Evolutionary conservation across 1,284 basidiomycete genomes (phyloP), one percentile per base, ranked within the genome.

Genomic region (Meira miltonrushii): DNA sequence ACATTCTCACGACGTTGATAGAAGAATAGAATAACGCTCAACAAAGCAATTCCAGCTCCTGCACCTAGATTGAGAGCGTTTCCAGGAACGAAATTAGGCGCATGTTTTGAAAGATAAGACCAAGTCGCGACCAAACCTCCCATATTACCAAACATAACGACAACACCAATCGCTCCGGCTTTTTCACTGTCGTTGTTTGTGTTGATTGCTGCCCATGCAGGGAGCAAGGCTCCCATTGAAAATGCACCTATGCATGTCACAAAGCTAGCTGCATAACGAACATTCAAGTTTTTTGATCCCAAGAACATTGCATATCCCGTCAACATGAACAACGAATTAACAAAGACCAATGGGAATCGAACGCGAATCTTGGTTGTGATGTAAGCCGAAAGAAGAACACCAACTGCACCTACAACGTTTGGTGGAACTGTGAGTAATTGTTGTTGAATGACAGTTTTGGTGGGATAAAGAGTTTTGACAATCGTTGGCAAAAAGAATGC

Each of bases 401-500:
- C 66, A 17, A 70, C 47, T 1, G 72, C 78, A 1, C 78, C 78
- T 8, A 69, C 71, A 9, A 79, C 58, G 55, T 77, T 75, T 5
- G 76, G 75, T 1, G 78, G 79, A 0, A 79, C 78, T 2, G 77
- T 79, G n/a, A 69, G 66, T 3, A 79, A 70, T 39, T 80, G 79
- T 39, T 77, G 65, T 12, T 71, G 48, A 41, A 80, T 67, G 10
- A 75, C 71, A 0, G 71, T 66, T 25, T 64, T 55, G 9, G 60
- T 60, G 0, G 80, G 80, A 65, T 76, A 81, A 59, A 81, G 75
- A 1, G 71, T 75, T 0, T 58, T 38, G 13, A 81, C 75, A 17
- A 80, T 74, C 2, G 78, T 77, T 0, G 77, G 74, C 2, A 75
- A 54, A 67, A 79, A 79, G 54, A 79, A 74, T 5, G 72, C 76